Percentiles rank a stretch among this genome's conserved stretches.
Conservation (phyloP, 2,329 filamentous ascomycete genomes). For the Thermomyces lanuginosus region DNA sequence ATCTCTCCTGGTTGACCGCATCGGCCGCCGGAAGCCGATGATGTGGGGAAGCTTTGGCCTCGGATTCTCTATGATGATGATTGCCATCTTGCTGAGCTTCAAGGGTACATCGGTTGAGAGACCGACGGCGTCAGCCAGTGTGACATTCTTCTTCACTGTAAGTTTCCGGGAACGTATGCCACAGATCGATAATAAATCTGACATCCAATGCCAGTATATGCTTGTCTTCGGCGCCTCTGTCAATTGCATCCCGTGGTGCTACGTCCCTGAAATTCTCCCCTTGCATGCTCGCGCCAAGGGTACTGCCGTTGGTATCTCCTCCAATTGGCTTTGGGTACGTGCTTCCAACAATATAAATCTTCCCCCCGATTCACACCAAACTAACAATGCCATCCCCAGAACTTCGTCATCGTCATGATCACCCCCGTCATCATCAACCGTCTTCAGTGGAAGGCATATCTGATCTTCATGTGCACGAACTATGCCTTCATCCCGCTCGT, state of each 20-base stretch:
- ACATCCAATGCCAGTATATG: conserved; percentile 19
- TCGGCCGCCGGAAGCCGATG: conserved; percentile 24
- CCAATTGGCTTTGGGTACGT: conserved; percentile 32
- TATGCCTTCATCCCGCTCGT: conserved; percentile 25
- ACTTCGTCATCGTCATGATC: conserved; percentile 30
- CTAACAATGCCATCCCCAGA: conserved; percentile 11
- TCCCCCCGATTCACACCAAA: background rate
- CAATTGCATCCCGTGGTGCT: conserved; percentile 37
- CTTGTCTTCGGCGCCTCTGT: conserved; percentile 28
- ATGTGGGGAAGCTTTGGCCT: conserved; percentile 20
- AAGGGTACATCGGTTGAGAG: conserved; percentile 21
- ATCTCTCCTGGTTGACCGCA: conserved; percentile 30
- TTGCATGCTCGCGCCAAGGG: conserved; percentile 35
- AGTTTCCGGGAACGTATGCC: background rate
- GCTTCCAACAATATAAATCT: background rate
- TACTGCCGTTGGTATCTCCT: conserved; percentile 33
- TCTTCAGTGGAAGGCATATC: conserved; percentile 18
- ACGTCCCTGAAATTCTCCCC: conserved; percentile 35
- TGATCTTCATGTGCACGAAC: conserved; percentile 22
- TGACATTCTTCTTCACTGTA: conserved; percentile 37
- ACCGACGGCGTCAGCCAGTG: conserved; percentile 29
- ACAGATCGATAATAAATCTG: background rate
- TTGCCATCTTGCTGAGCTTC: conserved; percentile 29
- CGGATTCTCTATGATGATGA: conserved; percentile 23
- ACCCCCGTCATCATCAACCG: conserved; percentile 16